Evolutionary conservation across 306 rosid species (phyloP), one percentile per base, ranked within the genome.

Genomic region (Acacia melanoxylon): DNA sequence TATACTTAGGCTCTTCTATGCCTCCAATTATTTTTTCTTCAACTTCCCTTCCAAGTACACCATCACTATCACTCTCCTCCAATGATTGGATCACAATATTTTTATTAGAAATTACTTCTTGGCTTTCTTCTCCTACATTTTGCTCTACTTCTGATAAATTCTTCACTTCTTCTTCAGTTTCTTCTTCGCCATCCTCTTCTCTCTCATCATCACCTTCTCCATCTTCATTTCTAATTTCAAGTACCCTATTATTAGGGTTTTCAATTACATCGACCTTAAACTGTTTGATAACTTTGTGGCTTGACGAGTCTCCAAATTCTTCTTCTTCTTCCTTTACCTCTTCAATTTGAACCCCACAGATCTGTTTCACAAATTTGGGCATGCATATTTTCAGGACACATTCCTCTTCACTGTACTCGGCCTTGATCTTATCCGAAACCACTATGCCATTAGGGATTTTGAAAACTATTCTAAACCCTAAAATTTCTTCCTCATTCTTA

Each of bases 311-410:
- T 22, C 66, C 66, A 24, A 11, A 59, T 24, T 80, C 80, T 74
- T 86, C 91, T 62, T 83, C 89, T 85, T 89, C 90, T 49, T 83
- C 61, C 61, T 20, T 83, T 15, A 89, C 54, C 84, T 92, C 98
- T 82, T 89, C 91, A 74, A 91, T 78, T 75, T 45, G 78, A 48
- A 45, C 85, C 48, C 93, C 91, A 22, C 73, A 45, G 29, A 86
- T 71, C 44, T 90, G 92, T 78, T 88, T 94, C 24, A 54, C 86
- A 25, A 70, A 77, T 71, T 94, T 94, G 24, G 97, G 94, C 91
- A 92, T 88, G 44, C 70, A 1, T 54, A 92, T 91, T 8, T 72
- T 86, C 69, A 94, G 84, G 40, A 25, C 61, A 24, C 89, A 85
- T 92, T 92, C 94, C 46, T 85, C 83, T 51, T 86, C 89, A 70